Percentiles rank a stretch among this genome's conserved stretches.
Evolutionary conservation across 352 stramenopile species (phyloP).

Genomic region (Peronospora belbahrii): DNA sequence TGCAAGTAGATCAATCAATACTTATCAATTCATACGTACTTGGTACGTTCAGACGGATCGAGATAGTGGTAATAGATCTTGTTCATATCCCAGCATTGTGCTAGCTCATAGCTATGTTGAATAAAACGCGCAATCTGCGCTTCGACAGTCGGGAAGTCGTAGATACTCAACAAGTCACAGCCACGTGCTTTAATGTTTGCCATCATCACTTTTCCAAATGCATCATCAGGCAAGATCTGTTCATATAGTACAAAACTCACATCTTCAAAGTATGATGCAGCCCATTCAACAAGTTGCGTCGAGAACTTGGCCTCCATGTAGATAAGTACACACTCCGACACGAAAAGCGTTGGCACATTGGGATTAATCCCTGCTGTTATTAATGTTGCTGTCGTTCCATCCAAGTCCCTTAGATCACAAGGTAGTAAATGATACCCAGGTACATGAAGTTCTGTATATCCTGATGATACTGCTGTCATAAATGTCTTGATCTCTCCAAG

Average conservation of each 20-base stretch:
- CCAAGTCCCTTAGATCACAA: constrained; percentile 65
- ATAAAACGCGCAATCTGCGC: constrained; percentile 73
- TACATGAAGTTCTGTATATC: constrained; percentile 56
- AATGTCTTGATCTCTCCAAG: constrained; percentile 36
- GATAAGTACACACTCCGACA: constrained; percentile 89
- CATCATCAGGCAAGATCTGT: constrained; percentile 86
- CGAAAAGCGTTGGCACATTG: constrained; percentile 57
- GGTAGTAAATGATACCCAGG: constrained; percentile 71
- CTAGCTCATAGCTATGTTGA: constrained; percentile 52
- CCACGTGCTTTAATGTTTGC: constrained; percentile 85
- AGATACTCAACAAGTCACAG: constrained; percentile 83
- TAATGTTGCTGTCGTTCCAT: constrained; percentile 43
- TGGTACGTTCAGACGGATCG: constrained; percentile 44
- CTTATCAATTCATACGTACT: constrained; percentile 32
- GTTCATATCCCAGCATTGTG: constrained; percentile 88
- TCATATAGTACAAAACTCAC: constrained; percentile 85
- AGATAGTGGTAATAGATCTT: constrained; percentile 89
- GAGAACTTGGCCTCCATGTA: constrained; percentile 87
- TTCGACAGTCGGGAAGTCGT: constrained; percentile 64
- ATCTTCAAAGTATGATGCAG: constrained; percentile 54
- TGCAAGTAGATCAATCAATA: neutral
- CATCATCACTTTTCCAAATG: constrained; percentile 89
- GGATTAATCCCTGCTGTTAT: constrained; percentile 47
- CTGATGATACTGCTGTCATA: constrained; percentile 41
- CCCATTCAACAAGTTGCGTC: constrained; percentile 63